Evolutionary conservation across 345 rosid genomes (phyloP).

Genomic region (Eucalyptus caleyi): DNA sequence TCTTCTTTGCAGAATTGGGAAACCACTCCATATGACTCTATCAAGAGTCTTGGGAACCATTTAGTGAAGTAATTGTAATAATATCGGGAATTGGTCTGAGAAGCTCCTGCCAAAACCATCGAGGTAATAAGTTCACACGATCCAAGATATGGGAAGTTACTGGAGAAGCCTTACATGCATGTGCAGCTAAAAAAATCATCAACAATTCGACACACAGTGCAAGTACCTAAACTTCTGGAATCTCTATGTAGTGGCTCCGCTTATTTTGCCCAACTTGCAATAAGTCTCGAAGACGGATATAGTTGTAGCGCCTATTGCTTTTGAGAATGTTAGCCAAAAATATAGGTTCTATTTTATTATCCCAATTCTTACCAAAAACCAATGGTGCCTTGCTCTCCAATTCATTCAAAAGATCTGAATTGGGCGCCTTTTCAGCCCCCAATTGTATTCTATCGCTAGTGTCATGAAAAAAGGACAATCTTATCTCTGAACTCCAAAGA

Average conservation of each 20-base stretch:
- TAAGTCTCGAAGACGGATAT: constrained; percentile 56
- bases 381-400: constrained; percentile 18
- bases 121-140: neutral
- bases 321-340: constrained; percentile 37
- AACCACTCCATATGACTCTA: constrained; percentile 48
- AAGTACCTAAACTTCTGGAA: constrained; percentile 70
- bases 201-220: neutral
- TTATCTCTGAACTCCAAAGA: no score
- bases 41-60: no score
- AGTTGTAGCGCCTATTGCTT: neutral
- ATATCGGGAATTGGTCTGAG: constrained; percentile 67
- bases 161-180: neutral
- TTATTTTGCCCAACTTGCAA: constrained; percentile 74
- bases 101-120: constrained; percentile 36
- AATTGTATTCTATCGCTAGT: no score
- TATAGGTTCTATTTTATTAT: constrained; percentile 54
- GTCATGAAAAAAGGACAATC: no score
- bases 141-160: no score
- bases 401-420: no score
- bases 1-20: constrained; percentile 36
- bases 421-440: no score
- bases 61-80: constrained; percentile 44
- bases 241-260: constrained; percentile 29
- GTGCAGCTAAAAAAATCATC: neutral
- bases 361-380: constrained; percentile 79